phyloP scores from a whole-genome alignment of 2,329 filamentous ascomycete genomes.

The Phialophora tarda region DNA sequence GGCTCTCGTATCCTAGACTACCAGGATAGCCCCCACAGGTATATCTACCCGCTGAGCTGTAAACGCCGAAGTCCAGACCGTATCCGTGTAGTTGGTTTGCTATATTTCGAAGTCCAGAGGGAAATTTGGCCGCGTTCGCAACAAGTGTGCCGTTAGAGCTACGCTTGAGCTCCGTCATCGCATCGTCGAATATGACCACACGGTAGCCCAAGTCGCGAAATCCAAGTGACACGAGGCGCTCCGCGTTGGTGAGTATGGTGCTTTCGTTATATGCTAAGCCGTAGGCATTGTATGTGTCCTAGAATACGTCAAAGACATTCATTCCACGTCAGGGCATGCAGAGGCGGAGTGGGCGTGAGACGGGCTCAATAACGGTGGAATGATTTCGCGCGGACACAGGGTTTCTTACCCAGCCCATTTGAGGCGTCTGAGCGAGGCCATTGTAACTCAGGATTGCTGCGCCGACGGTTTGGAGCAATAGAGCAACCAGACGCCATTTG shows the following conservation, averaged over 20 bases:
- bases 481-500: slow-evolving; percentile 1
- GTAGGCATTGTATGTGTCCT: slow-evolving; percentile 38
- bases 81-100: slow-evolving; percentile 56
- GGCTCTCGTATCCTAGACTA: slow-evolving; percentile 57
- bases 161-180: slow-evolving; percentile 55
- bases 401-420: slow-evolving; percentile 35
- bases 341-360: background rate
- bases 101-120: slow-evolving; percentile 55
- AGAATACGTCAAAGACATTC: background rate
- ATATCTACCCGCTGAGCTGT: slow-evolving; percentile 49
- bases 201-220: slow-evolving; percentile 55
- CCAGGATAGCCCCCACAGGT: slow-evolving; percentile 49
- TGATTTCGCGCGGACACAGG: background rate
- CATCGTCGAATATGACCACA: slow-evolving; percentile 61
- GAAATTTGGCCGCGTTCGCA: slow-evolving; percentile 52
- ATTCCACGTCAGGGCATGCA: background rate
- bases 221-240: slow-evolving; percentile 26
- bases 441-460: slow-evolving; percentile 32
- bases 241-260: slow-evolving; percentile 34
- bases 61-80: slow-evolving; percentile 61
- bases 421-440: slow-evolving; percentile 32
- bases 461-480: background rate
- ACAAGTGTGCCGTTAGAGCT: slow-evolving; percentile 52
- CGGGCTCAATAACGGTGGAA: background rate
- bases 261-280: slow-evolving; percentile 34